phyloP scores from a whole-genome alignment of 768 basidiomycete species.

The Tricholoma sp. region DNA sequence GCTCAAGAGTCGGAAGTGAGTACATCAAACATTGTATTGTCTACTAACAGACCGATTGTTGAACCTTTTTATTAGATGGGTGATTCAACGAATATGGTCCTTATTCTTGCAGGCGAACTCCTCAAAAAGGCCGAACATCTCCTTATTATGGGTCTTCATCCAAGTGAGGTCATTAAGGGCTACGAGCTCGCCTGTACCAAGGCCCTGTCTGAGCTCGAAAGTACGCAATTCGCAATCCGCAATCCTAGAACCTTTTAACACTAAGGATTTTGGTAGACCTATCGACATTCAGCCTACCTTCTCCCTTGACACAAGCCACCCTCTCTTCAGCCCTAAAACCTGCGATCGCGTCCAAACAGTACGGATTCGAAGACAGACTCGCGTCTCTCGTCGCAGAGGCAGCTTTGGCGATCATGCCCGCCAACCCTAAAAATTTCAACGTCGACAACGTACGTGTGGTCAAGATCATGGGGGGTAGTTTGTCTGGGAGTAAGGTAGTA shows the following conservation, averaged over 20 bases:
- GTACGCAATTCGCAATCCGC: slow-evolving; percentile 43
- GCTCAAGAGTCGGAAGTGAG: slow-evolving; percentile 91
- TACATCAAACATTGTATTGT: slow-evolving; percentile 2
- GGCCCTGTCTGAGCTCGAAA: slow-evolving; percentile 83
- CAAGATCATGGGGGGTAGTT: slow-evolving; percentile 94
- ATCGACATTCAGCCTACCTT: slow-evolving; percentile 62
- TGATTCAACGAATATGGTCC: slow-evolving; percentile 91
- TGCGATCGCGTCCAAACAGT: slow-evolving; percentile 95
- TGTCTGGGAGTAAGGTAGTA: slow-evolving; percentile 83
- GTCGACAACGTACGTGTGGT: slow-evolving; percentile 98
- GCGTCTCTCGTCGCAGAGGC: slow-evolving; percentile 88
- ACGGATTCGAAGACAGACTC: slow-evolving; percentile 84
- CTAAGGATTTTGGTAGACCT: slow-evolving; percentile 44
- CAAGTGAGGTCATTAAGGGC: slow-evolving; percentile 91
- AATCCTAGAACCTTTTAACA: slow-evolving; percentile 3
- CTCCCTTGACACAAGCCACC: slow-evolving; percentile 62
- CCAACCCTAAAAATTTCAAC: slow-evolving; percentile 88
- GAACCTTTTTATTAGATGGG: slow-evolving; percentile 65
- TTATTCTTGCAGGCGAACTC: slow-evolving; percentile 94
- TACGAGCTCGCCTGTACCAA: slow-evolving; percentile 89
- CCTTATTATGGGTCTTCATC: slow-evolving; percentile 94
- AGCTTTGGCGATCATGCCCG: slow-evolving; percentile 86
- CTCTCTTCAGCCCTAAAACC: slow-evolving; percentile 80
- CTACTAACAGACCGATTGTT: background rate
- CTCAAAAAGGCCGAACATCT: slow-evolving; percentile 91